These are phyloP conservation scores for Blastomyces gilchristii DNA, from an alignment of 2,329 filamentous ascomycete species.

Conservation along the genomic window DNA sequence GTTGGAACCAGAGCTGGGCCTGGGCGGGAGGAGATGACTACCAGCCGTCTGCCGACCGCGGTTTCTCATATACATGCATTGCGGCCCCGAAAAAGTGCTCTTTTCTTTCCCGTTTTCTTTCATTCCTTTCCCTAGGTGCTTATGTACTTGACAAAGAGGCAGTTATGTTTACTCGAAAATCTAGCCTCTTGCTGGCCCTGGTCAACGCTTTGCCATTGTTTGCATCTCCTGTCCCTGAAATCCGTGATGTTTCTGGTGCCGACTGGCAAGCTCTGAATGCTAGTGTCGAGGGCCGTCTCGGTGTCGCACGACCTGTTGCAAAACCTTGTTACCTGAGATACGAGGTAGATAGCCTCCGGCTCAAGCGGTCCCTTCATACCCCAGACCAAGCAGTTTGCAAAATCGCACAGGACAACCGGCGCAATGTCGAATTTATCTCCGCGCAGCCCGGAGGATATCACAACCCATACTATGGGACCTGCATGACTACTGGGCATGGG, in stretches of 20 bases:
- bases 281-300: slow-evolving; percentile 7
- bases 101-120: background rate
- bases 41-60: background rate
- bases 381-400: slow-evolving; percentile 7
- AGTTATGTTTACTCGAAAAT: slow-evolving; percentile 8
- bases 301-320: slow-evolving; percentile 6
- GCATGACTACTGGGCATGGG: slow-evolving; percentile 6
- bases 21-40: background rate
- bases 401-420: slow-evolving; percentile 6
- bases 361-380: background rate
- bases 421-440: slow-evolving; percentile 10
- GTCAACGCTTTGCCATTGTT: slow-evolving; percentile 2
- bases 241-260: slow-evolving; percentile 2
- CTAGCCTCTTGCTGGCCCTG: slow-evolving; percentile 4
- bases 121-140: background rate
- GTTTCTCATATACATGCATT: background rate
- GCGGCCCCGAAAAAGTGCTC: background rate
- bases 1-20: background rate
- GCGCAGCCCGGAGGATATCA: slow-evolving; percentile 8
- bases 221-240: slow-evolving; percentile 3
- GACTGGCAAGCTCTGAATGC: slow-evolving; percentile 9
- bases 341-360: background rate
- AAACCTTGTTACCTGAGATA: slow-evolving; percentile 7
- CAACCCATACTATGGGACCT: slow-evolving; percentile 3
- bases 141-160: background rate